Evolutionary conservation across 108 stramenopile species (phyloP).

Genomic region (Nitzschia sp.): DNA sequence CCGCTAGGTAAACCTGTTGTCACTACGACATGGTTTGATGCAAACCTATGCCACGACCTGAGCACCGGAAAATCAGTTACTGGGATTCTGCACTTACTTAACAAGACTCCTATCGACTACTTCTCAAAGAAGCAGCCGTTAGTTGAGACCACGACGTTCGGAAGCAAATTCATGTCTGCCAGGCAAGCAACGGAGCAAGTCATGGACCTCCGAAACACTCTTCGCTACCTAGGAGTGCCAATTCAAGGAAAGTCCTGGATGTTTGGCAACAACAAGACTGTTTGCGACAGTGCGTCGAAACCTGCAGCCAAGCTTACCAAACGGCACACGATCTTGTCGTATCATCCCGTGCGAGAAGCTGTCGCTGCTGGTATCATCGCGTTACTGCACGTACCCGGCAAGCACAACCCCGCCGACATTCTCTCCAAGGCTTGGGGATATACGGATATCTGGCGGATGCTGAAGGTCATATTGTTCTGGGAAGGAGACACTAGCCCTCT

Average conservation of each 20-base stretch:
- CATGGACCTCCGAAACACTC: constrained; percentile 36
- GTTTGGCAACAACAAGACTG: constrained; percentile 35
- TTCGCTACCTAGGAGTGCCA: constrained; percentile 45
- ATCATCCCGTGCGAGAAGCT: constrained; percentile 9
- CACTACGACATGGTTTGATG: too few relatives aligned
- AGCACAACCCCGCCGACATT: background rate
- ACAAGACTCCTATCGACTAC: too few relatives aligned
- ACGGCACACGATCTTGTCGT: background rate
- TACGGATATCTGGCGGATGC: too few relatives aligned
- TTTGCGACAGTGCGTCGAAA: background rate
- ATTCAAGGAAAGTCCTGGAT: constrained; percentile 32
- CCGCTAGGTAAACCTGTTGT: too few relatives aligned
- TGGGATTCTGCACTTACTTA: too few relatives aligned
- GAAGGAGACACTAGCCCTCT: too few relatives aligned
- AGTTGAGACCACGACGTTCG: background rate
- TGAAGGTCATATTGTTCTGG: too few relatives aligned
- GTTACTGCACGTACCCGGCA: background rate
- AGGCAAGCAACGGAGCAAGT: constrained; percentile 24
- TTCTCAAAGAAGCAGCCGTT: too few relatives aligned
- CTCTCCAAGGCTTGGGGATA: too few relatives aligned
- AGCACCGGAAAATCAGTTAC: too few relatives aligned
- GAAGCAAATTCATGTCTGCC: background rate
- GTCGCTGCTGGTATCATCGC: constrained; percentile 9
- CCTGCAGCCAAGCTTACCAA: background rate
- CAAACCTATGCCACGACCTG: too few relatives aligned